Evolutionary conservation across 2,329 filamentous ascomycete genomes (phyloP).

Genomic region (Aspergillus phoenicis): DNA sequence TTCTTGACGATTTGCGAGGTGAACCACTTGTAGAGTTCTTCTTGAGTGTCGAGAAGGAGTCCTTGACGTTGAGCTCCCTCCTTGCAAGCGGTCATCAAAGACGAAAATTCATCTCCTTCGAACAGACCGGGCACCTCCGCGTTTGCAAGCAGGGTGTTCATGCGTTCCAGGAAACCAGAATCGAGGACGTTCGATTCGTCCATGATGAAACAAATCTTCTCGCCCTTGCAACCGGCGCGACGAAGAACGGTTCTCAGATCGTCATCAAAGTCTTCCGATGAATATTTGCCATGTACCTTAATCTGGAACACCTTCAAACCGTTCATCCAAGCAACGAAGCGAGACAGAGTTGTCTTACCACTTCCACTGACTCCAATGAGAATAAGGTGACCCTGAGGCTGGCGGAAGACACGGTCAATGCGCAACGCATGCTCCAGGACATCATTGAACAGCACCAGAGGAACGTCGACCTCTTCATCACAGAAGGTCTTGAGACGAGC

Average conservation of each 20-base stretch:
- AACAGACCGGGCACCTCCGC: conserved; percentile 99
- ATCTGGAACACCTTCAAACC: conserved; percentile 99
- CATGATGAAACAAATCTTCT: conserved; percentile 99
- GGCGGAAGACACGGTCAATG: conserved; percentile 97
- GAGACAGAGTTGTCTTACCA: conserved; percentile 96
- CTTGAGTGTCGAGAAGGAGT: conserved; percentile 90
- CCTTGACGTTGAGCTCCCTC: conserved; percentile 97
- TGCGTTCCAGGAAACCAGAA: conserved; percentile 96
- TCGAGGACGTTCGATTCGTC: conserved; percentile 98
- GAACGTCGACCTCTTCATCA: conserved; percentile 98
- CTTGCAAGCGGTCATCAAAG: conserved; percentile 99
- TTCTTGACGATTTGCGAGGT: conserved; percentile 99
- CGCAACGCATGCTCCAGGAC: conserved; percentile 96
- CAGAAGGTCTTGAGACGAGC: conserved; percentile 97
- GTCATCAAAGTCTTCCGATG: conserved; percentile 97
- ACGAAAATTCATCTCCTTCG: conserved; percentile 96
- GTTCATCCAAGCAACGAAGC: conserved; percentile 99
- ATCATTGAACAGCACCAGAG: conserved; percentile 98
- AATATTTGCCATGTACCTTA: conserved; percentile 99
- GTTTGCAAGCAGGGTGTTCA: conserved; percentile 98
- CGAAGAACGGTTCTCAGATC: conserved; percentile 92
- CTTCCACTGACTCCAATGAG: conserved; percentile 97
- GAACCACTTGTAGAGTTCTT: conserved; percentile 99
- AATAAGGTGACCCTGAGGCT: conserved; percentile 97
- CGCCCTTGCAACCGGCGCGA: conserved; percentile 92